Conservation (phyloP, 495 filamentous ascomycete genomes). For the Aspergillus saccharolyticus region DNA sequence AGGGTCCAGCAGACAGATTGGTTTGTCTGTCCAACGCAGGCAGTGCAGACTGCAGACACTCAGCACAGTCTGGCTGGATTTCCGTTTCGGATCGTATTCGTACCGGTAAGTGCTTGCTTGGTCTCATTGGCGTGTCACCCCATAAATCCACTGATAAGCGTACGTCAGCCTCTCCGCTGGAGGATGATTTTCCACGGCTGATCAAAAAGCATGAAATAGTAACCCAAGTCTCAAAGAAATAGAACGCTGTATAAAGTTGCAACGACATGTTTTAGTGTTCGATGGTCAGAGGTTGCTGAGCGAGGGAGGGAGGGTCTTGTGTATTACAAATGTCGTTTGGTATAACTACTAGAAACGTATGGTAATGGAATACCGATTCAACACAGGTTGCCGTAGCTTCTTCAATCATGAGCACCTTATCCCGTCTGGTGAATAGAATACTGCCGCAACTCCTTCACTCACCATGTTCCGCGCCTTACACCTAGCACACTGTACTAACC, state of each 20-base stretch:
- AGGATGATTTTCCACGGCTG: neutral
- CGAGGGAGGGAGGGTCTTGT: too few relatives aligned
- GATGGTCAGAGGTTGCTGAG: too few relatives aligned
- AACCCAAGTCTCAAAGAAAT: neutral
- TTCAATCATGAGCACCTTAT: neutral
- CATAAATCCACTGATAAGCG: neutral
- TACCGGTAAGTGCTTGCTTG: neutral
- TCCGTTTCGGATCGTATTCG: too few relatives aligned
- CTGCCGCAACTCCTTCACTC: neutral
- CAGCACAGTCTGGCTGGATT: too few relatives aligned
- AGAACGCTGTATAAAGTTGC: neutral
- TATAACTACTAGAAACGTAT: too few relatives aligned
- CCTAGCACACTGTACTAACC: neutral
- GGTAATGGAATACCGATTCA: too few relatives aligned
- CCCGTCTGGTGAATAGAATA: too few relatives aligned
- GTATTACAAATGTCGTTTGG: too few relatives aligned
- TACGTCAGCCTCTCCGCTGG: neutral
- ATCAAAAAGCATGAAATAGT: neutral
- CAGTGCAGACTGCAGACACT: too few relatives aligned
- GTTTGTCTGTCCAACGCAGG: neutral
- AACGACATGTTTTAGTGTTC: too few relatives aligned
- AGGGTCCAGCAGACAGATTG: neutral
- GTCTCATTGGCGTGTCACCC: neutral
- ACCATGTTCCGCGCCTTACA: constrained; percentile 11
- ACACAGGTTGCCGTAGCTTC: too few relatives aligned